phyloP scores from a whole-genome alignment of 2,329 filamentous ascomycete genomes.

The Ophiostoma tasmaniense region DNA sequence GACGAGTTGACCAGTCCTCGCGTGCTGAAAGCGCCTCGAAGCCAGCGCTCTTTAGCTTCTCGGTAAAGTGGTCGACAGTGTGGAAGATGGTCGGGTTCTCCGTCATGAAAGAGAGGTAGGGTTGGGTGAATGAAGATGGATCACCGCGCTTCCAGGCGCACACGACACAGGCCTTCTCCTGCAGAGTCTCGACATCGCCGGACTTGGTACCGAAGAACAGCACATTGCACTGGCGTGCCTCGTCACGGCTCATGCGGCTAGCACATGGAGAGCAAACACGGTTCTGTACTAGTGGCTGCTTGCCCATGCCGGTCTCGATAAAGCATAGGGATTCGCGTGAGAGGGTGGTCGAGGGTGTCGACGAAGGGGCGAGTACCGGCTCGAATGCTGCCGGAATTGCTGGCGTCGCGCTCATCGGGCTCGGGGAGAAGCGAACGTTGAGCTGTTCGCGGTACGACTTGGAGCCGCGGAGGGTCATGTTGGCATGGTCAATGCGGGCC shows the following conservation, averaged over 20 bases:
- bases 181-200: conserved; percentile 8
- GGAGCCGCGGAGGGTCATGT: conserved; percentile 5
- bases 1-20: conserved; percentile 63
- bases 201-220: not conserved
- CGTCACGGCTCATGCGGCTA: conserved; percentile 25
- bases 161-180: conserved; percentile 29
- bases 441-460: conserved; percentile 15
- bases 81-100: conserved; percentile 94
- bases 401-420: not conserved
- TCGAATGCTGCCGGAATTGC: not conserved
- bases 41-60: conserved; percentile 61
- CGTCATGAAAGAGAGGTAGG: conserved; percentile 80
- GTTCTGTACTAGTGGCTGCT: conserved; percentile 28
- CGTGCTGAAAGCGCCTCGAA: conserved; percentile 74
- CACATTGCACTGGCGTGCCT: conserved; percentile 14
- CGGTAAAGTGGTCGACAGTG: conserved; percentile 69
- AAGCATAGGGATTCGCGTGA: conserved; percentile 31
- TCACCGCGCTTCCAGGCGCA: conserved; percentile 34
- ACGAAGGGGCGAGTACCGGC: not conserved
- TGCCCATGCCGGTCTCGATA: conserved; percentile 36
- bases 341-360: not conserved
- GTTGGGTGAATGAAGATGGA: conserved; percentile 65
- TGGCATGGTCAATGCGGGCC: conserved; percentile 5
- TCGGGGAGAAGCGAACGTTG: conserved; percentile 10
- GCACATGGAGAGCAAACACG: conserved; percentile 34